Evolutionary conservation across 495 filamentous ascomycete species (phyloP).

Genomic region (Neurospora sp.): DNA sequence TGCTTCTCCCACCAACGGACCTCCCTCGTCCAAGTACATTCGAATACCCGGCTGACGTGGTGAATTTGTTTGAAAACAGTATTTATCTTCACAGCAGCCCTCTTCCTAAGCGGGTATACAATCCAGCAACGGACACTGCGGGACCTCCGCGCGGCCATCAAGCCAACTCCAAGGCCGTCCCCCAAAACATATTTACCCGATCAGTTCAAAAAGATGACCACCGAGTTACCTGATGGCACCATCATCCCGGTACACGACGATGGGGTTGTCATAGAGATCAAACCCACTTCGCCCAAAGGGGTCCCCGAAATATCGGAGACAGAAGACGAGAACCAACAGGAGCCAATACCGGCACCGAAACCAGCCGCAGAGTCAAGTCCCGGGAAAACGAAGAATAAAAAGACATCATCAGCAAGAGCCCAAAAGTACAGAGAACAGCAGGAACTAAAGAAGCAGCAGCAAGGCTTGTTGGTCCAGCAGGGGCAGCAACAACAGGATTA

Average conservation of each 20-base stretch:
- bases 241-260: constrained; percentile 17
- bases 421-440: background rate
- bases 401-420: background rate
- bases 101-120: constrained; percentile 43
- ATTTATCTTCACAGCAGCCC: constrained; percentile 39
- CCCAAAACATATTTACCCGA: constrained; percentile 37
- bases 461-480: background rate
- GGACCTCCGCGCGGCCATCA: constrained; percentile 40
- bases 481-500: background rate
- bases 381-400: background rate
- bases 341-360: background rate
- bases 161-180: constrained; percentile 23
- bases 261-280: constrained; percentile 20
- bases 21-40: background rate
- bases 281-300: constrained; percentile 18
- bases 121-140: constrained; percentile 45
- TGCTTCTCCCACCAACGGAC: constrained; percentile 6
- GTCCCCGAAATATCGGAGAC: constrained; percentile 7
- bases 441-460: background rate
- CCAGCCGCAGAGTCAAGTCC: background rate
- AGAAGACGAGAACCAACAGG: constrained; percentile 10
- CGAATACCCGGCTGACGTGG: background rate
- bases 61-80: constrained; percentile 18
- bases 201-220: constrained; percentile 21
- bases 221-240: constrained; percentile 28